These are phyloP conservation scores for Boletus edulis DNA, from an alignment of 768 basidiomycete species.

Conservation along the genomic window DNA sequence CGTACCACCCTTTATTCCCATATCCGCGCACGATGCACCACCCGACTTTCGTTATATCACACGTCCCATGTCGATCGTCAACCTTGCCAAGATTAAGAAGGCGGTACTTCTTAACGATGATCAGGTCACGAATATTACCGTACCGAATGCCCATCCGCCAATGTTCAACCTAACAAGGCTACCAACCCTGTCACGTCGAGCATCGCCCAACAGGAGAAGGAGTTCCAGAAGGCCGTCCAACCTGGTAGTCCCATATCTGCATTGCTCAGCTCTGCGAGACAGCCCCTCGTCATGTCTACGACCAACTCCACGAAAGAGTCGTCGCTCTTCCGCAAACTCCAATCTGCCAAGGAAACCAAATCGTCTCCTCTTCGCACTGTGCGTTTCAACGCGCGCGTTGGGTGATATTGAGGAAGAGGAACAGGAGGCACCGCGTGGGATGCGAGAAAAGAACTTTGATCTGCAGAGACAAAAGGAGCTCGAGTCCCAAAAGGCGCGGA, in stretches of 20 bases:
- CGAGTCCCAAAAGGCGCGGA: slow-evolving; percentile 88
- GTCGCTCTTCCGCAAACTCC: slow-evolving; percentile 50
- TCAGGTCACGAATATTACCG: slow-evolving; percentile 41
- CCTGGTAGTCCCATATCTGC: slow-evolving; percentile 94
- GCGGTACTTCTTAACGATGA: slow-evolving; percentile 65
- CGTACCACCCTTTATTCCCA: slow-evolving; percentile 78
- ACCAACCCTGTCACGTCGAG: slow-evolving; percentile 51
- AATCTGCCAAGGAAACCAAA: slow-evolving; percentile 47
- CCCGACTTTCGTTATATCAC: slow-evolving; percentile 77
- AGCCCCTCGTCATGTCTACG: slow-evolving; percentile 76
- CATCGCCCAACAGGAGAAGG: slow-evolving; percentile 86
- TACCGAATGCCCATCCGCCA: slow-evolving; percentile 37
- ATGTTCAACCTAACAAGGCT: slow-evolving; percentile 16
- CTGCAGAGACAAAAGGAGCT: slow-evolving; percentile 64
- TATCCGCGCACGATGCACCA: slow-evolving; percentile 67
- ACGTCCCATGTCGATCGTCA: slow-evolving; percentile 56
- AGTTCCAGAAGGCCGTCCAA: slow-evolving; percentile 95
- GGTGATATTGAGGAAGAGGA: slow-evolving; percentile 49
- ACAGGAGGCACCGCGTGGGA: slow-evolving; percentile 38
- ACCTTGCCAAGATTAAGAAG: slow-evolving; percentile 67
- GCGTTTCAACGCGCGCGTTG: slow-evolving; percentile 37
- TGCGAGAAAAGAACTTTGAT: slow-evolving; percentile 39
- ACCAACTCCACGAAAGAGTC: slow-evolving; percentile 38
- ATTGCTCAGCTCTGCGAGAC: slow-evolving; percentile 82
- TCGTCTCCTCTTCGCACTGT: slow-evolving; percentile 53